Evolutionary conservation across 2,329 filamentous ascomycete species (phyloP), one percentile per base, ranked within the genome.

Genomic region (Penicillium sp.): DNA sequence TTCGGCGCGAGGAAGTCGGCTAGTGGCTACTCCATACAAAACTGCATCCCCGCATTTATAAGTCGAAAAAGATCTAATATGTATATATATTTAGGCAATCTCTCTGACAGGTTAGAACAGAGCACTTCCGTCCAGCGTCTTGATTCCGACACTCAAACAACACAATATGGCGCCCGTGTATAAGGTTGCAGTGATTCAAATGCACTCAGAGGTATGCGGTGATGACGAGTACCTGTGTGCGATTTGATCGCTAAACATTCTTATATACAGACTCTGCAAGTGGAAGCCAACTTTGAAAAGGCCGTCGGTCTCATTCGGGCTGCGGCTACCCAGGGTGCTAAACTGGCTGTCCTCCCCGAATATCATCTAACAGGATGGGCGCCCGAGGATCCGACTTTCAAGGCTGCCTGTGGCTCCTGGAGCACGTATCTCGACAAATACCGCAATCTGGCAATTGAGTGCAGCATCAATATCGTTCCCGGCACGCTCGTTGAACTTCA

Each of bases 321-420:
- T 16, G 79, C 78, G 9, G 78, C 78, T 9, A 61, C 67, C 0
- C 65, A 73, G 30, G 74, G 72, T 3, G 76, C 74, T 38, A 68
- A 83, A 38, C 71, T 88, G 3, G 85, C 81, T n/a, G 79, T 87
- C 4, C 56, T 83, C 0, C 81, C 79, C 1, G 81, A 83, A 63
- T 84, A 82, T 61, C 80, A 83, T 56, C 70, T 84, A 4, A 78
- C 79, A 7, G 78, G 76, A 57, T 83, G 80, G 79, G 58, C 76
- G 1, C 77, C 78, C 0, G 68, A 76, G 38, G 77, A 81, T 16
- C 70, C 75, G 0, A 66, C 67, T 3, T 82, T 81, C 63, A 68
- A 76, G 27, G 61, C 67, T 2, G 64, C 77, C 0, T 80, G 79
- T 59, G 69, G 72, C 9, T 71, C 78, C 23, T 81, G 79, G 73